These are phyloP conservation scores for Pseudognaphalium luteoalbum DNA, from an alignment of 129 eudicot species.

Conservation along the genomic window DNA sequence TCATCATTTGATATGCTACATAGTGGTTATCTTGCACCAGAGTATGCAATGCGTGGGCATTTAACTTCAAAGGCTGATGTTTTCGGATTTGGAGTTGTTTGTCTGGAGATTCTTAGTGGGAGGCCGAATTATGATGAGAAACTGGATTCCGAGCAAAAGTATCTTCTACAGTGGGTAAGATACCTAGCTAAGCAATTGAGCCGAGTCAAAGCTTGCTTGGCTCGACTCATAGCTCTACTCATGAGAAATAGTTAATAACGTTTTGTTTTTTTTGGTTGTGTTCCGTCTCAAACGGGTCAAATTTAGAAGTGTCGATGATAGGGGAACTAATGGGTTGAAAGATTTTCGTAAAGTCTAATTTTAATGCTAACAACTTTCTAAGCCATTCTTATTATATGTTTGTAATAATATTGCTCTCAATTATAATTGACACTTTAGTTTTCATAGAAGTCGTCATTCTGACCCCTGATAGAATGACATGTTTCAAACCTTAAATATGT, in stretches of 20 bases:
- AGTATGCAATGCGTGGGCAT: slow-evolving; percentile 76
- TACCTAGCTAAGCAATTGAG: not conserved
- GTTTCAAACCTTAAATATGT: not conserved
- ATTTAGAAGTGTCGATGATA: not conserved
- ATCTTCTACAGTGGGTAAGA: slow-evolving; percentile 69
- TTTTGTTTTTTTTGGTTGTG: not conserved
- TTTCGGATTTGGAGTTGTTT: slow-evolving; percentile 68
- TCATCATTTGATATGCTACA: slow-evolving; percentile 5
- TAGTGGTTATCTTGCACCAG: slow-evolving; percentile 72
- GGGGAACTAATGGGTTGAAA: not conserved
- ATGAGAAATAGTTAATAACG: not conserved
- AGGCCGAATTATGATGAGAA: slow-evolving; percentile 51
- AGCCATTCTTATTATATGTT: not conserved
- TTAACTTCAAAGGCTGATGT: slow-evolving; percentile 71
- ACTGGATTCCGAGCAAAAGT: slow-evolving; percentile 44
- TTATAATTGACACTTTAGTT: not conserved
- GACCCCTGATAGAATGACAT: not conserved
- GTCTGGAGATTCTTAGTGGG: slow-evolving; percentile 64
- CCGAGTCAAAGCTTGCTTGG: slow-evolving; percentile 17
- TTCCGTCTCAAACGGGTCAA: not conserved
- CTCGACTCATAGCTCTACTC: slow-evolving; percentile 2
- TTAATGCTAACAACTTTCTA: not conserved
- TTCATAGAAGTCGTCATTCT: not conserved
- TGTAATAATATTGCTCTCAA: not conserved
- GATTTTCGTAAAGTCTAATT: not conserved